These are phyloP conservation scores for Ichthyophthirius multifiliis DNA, from an alignment of 169 alveolate genomes.

Conservation along the genomic window DNA sequence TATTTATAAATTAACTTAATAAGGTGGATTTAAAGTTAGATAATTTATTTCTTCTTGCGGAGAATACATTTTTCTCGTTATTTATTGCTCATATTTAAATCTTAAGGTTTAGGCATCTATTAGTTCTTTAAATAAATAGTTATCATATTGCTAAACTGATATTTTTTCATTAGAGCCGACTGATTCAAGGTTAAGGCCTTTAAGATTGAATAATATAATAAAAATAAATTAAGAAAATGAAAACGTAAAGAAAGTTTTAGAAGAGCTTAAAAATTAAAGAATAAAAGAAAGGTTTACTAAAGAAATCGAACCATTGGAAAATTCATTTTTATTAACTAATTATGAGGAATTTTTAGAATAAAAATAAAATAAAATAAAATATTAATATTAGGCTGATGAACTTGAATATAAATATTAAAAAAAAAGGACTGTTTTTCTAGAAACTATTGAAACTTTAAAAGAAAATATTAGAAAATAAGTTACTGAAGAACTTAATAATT, in stretches of 20 bases:
- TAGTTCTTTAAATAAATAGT: neutral
- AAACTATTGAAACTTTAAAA: neutral
- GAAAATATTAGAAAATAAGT: neutral
- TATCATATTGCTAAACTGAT: neutral
- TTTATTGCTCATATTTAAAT: neutral
- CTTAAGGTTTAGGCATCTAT: neutral
- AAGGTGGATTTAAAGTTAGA: neutral
- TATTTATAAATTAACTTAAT: neutral
- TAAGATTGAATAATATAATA: conserved; percentile 2
- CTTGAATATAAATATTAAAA: too few relatives aligned
- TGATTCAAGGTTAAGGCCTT: conserved; percentile 22
- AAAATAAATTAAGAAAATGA: neutral
- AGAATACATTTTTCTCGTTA: neutral
- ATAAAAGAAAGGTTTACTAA: neutral
- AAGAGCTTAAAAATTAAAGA: neutral
- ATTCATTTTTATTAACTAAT: too few relatives aligned
- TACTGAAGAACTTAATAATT: neutral
- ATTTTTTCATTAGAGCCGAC: conserved; percentile 30
- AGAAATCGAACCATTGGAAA: neutral
- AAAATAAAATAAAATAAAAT: too few relatives aligned
- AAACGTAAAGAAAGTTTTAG: neutral
- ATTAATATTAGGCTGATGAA: too few relatives aligned
- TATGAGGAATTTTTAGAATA: too few relatives aligned
- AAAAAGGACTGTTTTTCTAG: neutral
- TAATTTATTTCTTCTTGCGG: neutral